Evolutionary conservation across 768 basidiomycete species (phyloP), one percentile per base, ranked within the genome.

Genomic region (Cubamyces sp.): DNA sequence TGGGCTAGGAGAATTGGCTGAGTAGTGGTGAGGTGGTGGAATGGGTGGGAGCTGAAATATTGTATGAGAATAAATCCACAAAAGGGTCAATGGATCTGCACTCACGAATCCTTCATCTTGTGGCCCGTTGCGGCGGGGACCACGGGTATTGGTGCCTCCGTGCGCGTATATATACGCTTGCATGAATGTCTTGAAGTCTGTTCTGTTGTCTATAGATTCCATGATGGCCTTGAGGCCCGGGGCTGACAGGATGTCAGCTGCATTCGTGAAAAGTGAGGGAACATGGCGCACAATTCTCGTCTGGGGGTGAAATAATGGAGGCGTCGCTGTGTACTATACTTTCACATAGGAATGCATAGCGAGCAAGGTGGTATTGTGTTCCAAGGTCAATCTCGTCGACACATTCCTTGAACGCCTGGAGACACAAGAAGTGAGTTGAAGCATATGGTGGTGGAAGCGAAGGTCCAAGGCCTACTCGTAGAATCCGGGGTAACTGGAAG

Each of bases 181-280:
- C 96, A 99, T 98, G 73, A 90, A 99, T 8, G 83, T 86, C 77
- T 91, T 96, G 79, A 99, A 98, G 75, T 99, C 97, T 39, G 87
- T 82, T 41, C 95, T 86, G 69, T 95, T 95, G 75, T 99, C 96
- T 67, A 99, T 97, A 5, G 86, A 84, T 73, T 98, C 96, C 60
- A 91, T 88, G 23, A 92, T 85, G 2, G 88, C 79, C 73, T 96
- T 96, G 51, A 99, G 77, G 14, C 96, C 95, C 7, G 85, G 79
- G 3, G 81, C 84, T 84, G 47, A n/a, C 30, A 42, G 5, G 18
- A 28, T 5, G 56, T 51, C 15, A 59, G 58, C 21, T 30, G 0
- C 23, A n/a, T 0, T 2, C 2, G 23, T 5, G 18, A 23, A 11
- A 19, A 12, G 37, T 21, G 15, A 34, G 43, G n/a, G 54, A 11